phyloP scores from a whole-genome alignment of 2,329 filamentous ascomycete species.

The Fonsecaea nubica region DNA sequence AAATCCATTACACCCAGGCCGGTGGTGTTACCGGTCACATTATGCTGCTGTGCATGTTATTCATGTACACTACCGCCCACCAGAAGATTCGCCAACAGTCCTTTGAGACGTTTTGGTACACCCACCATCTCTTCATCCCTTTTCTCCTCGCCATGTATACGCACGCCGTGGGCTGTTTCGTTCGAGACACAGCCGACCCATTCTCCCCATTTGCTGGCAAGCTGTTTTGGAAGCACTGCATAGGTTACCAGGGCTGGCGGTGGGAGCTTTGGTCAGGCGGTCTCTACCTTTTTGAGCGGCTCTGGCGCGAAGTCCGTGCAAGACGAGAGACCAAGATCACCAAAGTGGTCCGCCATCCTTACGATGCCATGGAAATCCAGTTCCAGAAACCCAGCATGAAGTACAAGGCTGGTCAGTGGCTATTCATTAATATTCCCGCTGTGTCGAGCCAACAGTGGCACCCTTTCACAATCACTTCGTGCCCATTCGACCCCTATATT shows the following conservation, averaged over 20 bases:
- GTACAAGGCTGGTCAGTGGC: slow-evolving; percentile 98
- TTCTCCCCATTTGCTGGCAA: slow-evolving; percentile 84
- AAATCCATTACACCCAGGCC: slow-evolving; percentile 89
- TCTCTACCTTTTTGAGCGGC: slow-evolving; percentile 83
- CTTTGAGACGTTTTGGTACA: slow-evolving; percentile 99
- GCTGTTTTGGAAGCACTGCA: slow-evolving; percentile 86
- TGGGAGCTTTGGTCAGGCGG: slow-evolving; percentile 91
- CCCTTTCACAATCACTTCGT: slow-evolving; percentile 98
- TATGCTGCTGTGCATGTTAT: slow-evolving; percentile 98
- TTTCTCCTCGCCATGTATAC: slow-evolving; percentile 95
- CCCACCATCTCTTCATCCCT: slow-evolving; percentile 96
- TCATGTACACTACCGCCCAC: slow-evolving; percentile 97
- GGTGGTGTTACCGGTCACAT: slow-evolving; percentile 95
- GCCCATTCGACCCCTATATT: slow-evolving; percentile 92
- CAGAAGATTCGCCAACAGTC: slow-evolving; percentile 93
- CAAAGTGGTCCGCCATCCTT: slow-evolving; percentile 93
- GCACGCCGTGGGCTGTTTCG: slow-evolving; percentile 94
- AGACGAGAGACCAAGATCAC: slow-evolving; percentile 86
- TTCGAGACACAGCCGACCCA: slow-evolving; percentile 75
- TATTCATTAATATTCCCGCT: slow-evolving; percentile 91
- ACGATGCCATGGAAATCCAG: slow-evolving; percentile 96
- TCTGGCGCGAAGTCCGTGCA: slow-evolving; percentile 89
- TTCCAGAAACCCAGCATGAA: slow-evolving; percentile 95
- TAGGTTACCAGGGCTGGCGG: slow-evolving; percentile 95
- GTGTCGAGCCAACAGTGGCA: slow-evolving; percentile 95